These are phyloP conservation scores for Colletotrichum orchidophilum DNA, from an alignment of 2,329 filamentous ascomycete species.

Conservation along the genomic window DNA sequence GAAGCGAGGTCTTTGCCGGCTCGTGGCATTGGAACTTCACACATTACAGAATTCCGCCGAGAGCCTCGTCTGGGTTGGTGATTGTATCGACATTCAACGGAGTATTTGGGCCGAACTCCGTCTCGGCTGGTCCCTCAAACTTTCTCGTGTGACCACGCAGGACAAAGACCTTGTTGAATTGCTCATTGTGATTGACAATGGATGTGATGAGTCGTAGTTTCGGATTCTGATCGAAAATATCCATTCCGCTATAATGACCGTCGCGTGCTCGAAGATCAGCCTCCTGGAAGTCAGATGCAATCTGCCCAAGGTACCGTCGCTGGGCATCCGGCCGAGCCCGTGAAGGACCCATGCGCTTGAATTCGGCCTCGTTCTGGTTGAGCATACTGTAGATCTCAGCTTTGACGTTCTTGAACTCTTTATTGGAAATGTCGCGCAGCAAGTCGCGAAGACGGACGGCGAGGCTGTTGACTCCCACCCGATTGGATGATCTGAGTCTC, in stretches of 20 bases:
- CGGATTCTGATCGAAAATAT: conserved; percentile 39
- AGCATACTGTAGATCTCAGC: conserved; percentile 4
- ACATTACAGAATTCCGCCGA: conserved; percentile 41
- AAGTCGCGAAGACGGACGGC: conserved; percentile 47
- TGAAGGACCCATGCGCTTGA: conserved; percentile 43
- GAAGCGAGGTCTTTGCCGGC: conserved; percentile 44
- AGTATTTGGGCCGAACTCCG: not conserved
- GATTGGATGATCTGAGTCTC: conserved; percentile 39
- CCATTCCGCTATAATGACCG: conserved; percentile 45
- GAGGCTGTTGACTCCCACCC: conserved; percentile 48
- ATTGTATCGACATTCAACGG: conserved; percentile 7
- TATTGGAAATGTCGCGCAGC: conserved; percentile 51
- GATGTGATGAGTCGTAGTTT: conserved; percentile 49
- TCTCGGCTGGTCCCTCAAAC: conserved; percentile 19
- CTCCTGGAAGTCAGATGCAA: conserved; percentile 44
- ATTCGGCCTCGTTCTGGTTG: not conserved
- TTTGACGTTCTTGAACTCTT: conserved; percentile 21
- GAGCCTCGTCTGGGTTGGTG: conserved; percentile 32
- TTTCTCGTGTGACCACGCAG: conserved; percentile 34
- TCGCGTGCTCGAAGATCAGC: conserved; percentile 45
- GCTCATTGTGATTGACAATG: conserved; percentile 48
- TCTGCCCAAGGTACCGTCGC: conserved; percentile 44
- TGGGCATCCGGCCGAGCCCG: conserved; percentile 43
- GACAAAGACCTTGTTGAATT: conserved; percentile 43
- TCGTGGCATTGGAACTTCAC: conserved; percentile 36